These are phyloP conservation scores for Ceriops decandra DNA, from an alignment of 345 rosid species.

Conservation along the genomic window DNA sequence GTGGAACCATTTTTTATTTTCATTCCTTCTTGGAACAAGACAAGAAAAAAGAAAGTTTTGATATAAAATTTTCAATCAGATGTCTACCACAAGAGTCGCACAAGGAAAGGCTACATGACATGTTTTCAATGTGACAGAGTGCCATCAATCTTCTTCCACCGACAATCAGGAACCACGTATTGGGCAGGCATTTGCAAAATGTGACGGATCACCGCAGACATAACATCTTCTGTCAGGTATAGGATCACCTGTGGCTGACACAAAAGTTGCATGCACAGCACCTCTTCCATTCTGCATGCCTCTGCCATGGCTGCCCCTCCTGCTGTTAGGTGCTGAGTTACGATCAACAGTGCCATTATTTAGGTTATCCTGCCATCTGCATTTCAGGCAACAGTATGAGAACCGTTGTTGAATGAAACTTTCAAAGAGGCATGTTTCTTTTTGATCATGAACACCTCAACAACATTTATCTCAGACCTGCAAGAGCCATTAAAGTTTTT, in stretches of 20 bases:
- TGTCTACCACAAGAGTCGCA: no score
- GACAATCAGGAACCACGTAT: constrained; percentile 45
- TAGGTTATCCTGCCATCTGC: constrained; percentile 88
- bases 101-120: not conserved
- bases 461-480: not conserved
- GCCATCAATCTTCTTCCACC: not conserved
- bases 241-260: constrained; percentile 87
- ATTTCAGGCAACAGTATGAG: not conserved
- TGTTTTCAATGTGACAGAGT: not conserved
- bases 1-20: no score
- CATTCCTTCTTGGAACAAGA: no score
- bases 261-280: constrained; percentile 46
- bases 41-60: no score
- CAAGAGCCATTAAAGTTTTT: not conserved
- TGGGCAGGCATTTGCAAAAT: constrained; percentile 83
- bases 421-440: not conserved
- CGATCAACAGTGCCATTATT: constrained; percentile 36
- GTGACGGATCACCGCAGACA: constrained; percentile 91
- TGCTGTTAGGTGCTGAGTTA: constrained; percentile 36
- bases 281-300: constrained; percentile 36
- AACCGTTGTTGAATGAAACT: not conserved
- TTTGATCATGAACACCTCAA: not conserved
- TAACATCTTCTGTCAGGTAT: constrained; percentile 70
- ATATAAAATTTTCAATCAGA: no score
- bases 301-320: constrained; percentile 50